Conservation (phyloP, 1,139 yeast species). For the Candida anutae region DNA sequence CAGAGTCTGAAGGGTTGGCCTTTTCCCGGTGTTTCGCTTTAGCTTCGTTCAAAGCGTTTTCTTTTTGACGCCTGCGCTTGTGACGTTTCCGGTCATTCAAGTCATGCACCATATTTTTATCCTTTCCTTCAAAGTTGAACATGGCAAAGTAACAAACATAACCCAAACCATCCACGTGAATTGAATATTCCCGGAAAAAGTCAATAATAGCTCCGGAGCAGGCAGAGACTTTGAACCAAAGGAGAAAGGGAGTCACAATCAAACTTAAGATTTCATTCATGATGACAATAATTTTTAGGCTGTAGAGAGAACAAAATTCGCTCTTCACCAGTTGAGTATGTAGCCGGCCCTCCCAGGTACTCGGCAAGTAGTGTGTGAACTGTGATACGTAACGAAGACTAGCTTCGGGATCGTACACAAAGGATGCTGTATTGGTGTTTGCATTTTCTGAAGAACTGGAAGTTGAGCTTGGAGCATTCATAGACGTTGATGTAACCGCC, state of each 20-base stretch:
- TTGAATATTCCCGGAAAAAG: constrained; percentile 80
- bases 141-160: constrained; percentile 91
- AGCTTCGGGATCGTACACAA: constrained; percentile 83
- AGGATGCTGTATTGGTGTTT: constrained; percentile 19
- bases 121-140: constrained; percentile 68
- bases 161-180: constrained; percentile 91
- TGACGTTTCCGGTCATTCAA: constrained; percentile 18
- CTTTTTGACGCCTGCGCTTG: constrained; percentile 8
- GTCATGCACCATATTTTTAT: constrained; percentile 41
- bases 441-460: constrained; percentile 10
- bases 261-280: constrained; percentile 75
- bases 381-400: constrained; percentile 70
- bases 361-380: constrained; percentile 85
- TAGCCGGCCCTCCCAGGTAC: constrained; percentile 73
- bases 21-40: constrained; percentile 5
- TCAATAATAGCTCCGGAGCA: constrained; percentile 73
- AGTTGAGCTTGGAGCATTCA: constrained; percentile 18
- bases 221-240: constrained; percentile 76
- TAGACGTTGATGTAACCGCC: constrained; percentile 45
- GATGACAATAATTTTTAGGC: constrained; percentile 64
- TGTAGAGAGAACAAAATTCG: constrained; percentile 75
- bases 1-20: constrained; percentile 7
- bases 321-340: constrained; percentile 78
- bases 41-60: constrained; percentile 8
- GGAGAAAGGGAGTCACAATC: constrained; percentile 74